These are phyloP conservation scores for Russula earlei DNA, from an alignment of 768 basidiomycete genomes.

Conservation along the genomic window DNA sequence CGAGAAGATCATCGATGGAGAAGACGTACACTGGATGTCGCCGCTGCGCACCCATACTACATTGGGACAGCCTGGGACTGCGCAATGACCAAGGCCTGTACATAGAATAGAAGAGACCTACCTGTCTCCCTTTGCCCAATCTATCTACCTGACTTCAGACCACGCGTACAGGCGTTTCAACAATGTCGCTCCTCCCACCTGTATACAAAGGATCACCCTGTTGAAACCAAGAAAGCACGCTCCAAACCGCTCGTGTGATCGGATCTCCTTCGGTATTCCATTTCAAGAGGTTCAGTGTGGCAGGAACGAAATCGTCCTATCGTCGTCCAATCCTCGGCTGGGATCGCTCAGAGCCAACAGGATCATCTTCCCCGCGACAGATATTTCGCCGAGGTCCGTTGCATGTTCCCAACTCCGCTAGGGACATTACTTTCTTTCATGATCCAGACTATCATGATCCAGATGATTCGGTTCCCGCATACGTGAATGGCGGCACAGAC, in stretches of 20 bases:
- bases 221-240: background rate
- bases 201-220: no score
- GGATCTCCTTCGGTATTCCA: background rate
- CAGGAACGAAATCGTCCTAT: no score
- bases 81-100: background rate
- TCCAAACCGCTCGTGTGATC: background rate
- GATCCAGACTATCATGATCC: no score
- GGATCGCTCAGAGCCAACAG: background rate
- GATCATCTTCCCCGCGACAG: background rate
- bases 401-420: background rate
- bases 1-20: conserved; percentile 56
- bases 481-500: no score
- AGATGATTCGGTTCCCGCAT: background rate
- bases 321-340: no score
- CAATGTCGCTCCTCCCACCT: background rate
- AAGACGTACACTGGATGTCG: conserved; percentile 35
- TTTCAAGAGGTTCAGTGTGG: background rate
- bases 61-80: background rate
- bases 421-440: background rate
- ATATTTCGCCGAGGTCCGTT: no score
- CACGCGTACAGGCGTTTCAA: background rate
- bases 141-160: background rate
- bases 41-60: conserved; percentile 15
- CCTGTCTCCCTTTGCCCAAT: background rate
- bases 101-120: background rate